Percentiles rank a stretch among this genome's conserved stretches.
Evolutionary conservation across 495 filamentous ascomycete species (phyloP).

Genomic region (Darksidea phi): DNA sequence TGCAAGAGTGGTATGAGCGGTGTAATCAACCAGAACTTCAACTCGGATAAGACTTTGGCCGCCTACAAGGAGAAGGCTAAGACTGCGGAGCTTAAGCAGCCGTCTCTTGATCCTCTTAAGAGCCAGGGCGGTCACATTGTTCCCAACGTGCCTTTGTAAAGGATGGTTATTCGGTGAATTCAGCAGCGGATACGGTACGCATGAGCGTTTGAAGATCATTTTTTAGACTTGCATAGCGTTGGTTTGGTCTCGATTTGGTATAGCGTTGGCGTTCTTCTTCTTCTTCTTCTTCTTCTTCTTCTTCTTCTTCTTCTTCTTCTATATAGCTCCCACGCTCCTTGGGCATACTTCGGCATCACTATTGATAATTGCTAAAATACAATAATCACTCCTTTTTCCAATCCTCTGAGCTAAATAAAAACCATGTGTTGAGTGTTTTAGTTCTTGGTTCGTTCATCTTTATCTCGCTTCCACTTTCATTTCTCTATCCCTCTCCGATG

Average conservation of each 20-base stretch:
- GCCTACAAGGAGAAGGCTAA: conserved; percentile 33
- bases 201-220: background rate
- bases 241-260: background rate
- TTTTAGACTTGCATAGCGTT: conserved; percentile 1
- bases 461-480: conserved; percentile 17
- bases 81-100: background rate
- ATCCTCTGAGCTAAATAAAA: too few relatives aligned
- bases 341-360: too few relatives aligned
- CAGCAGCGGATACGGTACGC: background rate
- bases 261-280: conserved; percentile 16
- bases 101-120: background rate
- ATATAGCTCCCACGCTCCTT: background rate
- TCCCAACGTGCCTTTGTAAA: conserved; percentile 24
- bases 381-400: too few relatives aligned
- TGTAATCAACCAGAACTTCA: conserved; percentile 39
- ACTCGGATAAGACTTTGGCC: conserved; percentile 19
- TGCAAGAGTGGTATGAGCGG: conserved; percentile 35
- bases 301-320: background rate
- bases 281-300: background rate
- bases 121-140: conserved; percentile 13
- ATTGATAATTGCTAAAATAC: too few relatives aligned
- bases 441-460: too few relatives aligned
- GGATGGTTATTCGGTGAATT: background rate
- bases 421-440: too few relatives aligned
- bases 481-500: too few relatives aligned